These are phyloP conservation scores for Neurospora sp. DNA, from an alignment of 495 filamentous ascomycete genomes.

Conservation along the genomic window DNA sequence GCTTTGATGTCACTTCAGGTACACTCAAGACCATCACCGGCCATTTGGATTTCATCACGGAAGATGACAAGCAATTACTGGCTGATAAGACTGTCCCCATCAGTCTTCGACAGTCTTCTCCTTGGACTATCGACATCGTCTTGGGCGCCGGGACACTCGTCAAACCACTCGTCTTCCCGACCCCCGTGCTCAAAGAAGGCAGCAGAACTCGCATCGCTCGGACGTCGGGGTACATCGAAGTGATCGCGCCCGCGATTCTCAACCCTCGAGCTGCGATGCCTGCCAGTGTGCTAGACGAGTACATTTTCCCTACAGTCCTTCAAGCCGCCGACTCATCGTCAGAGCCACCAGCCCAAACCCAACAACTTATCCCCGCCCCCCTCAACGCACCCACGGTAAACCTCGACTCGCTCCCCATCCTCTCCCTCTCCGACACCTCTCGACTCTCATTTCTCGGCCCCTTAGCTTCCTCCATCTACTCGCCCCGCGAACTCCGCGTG, in stretches of 20 bases:
- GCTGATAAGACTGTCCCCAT: slow-evolving; percentile 17
- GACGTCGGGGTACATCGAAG: slow-evolving; percentile 35
- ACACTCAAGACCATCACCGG: slow-evolving; percentile 16
- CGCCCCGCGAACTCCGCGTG: slow-evolving; percentile 28
- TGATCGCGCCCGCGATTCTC: slow-evolving; percentile 17
- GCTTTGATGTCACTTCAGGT: neutral
- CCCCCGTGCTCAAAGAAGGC: slow-evolving; percentile 25
- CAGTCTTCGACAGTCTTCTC: slow-evolving; percentile 18
- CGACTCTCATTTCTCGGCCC: slow-evolving; percentile 25
- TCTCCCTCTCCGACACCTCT: slow-evolving; percentile 19
- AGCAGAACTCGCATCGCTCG: slow-evolving; percentile 34
- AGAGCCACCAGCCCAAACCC: neutral
- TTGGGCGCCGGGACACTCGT: slow-evolving; percentile 9
- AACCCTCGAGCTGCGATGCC: neutral
- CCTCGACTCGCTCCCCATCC: slow-evolving; percentile 31
- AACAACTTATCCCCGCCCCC: slow-evolving; percentile 11
- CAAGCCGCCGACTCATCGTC: neutral
- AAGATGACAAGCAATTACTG: slow-evolving; percentile 18
- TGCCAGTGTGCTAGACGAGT: slow-evolving; percentile 14
- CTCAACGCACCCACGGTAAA: slow-evolving; percentile 33
- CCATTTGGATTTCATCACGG: slow-evolving; percentile 18
- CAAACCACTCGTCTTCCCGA: slow-evolving; percentile 27
- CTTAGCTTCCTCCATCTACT: slow-evolving; percentile 28
- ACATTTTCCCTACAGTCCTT: slow-evolving; percentile 20
- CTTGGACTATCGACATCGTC: slow-evolving; percentile 24